Conservation (phyloP, 306 rosid genomes). For the Medicago ruthenica region DNA sequence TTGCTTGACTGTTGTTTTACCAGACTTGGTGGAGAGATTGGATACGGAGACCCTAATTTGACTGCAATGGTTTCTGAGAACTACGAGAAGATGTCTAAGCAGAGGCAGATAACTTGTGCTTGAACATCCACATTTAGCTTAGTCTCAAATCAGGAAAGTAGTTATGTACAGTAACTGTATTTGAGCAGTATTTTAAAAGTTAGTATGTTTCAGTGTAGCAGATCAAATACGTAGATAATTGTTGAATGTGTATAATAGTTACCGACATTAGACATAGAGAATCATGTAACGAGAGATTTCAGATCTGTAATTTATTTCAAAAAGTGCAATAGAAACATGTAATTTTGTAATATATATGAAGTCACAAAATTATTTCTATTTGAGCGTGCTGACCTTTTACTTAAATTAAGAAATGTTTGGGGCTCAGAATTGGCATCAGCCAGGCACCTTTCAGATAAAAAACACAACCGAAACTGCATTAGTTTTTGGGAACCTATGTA, state of each 20-base stretch:
- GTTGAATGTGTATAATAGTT: conserved; percentile 46
- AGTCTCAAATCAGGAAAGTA: conserved; percentile 19
- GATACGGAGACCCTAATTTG: conserved; percentile 89
- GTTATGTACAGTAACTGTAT: conserved; percentile 44
- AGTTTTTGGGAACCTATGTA: neutral
- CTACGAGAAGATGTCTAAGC: conserved; percentile 80
- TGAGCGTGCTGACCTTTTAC: conserved; percentile 5
- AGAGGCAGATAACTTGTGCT: conserved; percentile 82
- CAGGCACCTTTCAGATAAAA: neutral
- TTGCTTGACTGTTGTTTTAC: conserved; percentile 38
- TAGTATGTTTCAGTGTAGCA: conserved; percentile 33
- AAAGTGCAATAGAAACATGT: conserved; percentile 39
- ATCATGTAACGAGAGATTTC: conserved; percentile 26
- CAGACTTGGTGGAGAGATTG: conserved; percentile 82
- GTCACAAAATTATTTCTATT: conserved; percentile 9
- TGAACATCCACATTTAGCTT: conserved; percentile 43
- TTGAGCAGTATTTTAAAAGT: conserved; percentile 38
- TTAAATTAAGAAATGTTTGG: conserved; percentile 18
- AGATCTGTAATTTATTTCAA: conserved; percentile 41
- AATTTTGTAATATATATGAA: conserved; percentile 23
- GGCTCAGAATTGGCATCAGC: neutral
- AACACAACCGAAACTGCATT: neutral
- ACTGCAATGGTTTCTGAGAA: conserved; percentile 90
- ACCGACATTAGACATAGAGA: conserved; percentile 31
- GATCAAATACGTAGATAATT: conserved; percentile 37